Evolutionary conservation across 2,329 filamentous ascomycete species (phyloP).

Genomic region (Fusarium verticillioides): DNA sequence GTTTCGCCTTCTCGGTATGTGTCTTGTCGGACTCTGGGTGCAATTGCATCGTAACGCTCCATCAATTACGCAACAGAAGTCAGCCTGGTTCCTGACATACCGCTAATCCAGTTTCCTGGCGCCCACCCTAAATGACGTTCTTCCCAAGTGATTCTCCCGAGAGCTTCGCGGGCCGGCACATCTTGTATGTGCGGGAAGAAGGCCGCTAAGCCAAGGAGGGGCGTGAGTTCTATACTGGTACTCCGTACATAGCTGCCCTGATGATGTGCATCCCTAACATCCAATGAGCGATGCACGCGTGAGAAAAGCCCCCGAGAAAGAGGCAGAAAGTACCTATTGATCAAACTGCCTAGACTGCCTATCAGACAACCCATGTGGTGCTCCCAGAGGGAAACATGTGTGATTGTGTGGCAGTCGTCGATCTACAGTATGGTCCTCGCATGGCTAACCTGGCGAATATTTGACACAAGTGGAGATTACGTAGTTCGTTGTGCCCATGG

Average conservation of each 20-base stretch:
- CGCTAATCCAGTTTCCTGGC: background rate
- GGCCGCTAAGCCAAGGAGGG: conserved; percentile 27
- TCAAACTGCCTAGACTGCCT: conserved; percentile 16
- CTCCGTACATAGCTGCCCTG: background rate
- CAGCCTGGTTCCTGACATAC: background rate
- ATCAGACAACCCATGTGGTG: conserved; percentile 28
- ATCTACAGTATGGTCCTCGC: background rate
- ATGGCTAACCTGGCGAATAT: background rate
- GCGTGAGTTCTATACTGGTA: background rate
- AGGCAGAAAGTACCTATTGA: conserved; percentile 10
- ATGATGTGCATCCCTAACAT: conserved; percentile 35
- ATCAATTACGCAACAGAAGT: conserved; percentile 37
- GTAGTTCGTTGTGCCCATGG: conserved; percentile 3
- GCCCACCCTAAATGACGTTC: conserved; percentile 4
- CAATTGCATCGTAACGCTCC: conserved; percentile 30
- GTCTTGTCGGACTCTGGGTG: conserved; percentile 23
- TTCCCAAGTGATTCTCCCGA: conserved; percentile 27
- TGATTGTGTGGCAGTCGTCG: background rate
- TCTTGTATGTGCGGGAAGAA: conserved; percentile 35
- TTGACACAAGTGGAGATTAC: conserved; percentile 15
- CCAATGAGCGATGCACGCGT: conserved; percentile 29
- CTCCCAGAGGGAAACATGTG: background rate
- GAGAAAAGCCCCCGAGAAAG: conserved; percentile 26
- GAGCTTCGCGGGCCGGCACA: conserved; percentile 36
- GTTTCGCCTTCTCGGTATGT: conserved; percentile 35